phyloP scores from a whole-genome alignment of 805 yeast genomes.

The Hanseniaspora pseudoguilliermondii region DNA sequence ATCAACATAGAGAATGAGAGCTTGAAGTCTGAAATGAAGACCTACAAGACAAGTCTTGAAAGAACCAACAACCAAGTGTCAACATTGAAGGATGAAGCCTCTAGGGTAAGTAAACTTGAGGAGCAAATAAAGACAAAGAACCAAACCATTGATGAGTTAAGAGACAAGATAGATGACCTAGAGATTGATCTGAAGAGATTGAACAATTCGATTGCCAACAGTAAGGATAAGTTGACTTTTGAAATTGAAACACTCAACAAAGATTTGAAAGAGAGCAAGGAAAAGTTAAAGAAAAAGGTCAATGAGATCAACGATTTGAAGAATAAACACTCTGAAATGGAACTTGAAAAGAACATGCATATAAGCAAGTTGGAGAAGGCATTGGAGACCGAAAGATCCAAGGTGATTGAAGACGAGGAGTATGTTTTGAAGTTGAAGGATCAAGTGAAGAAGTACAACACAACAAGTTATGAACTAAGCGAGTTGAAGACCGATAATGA shows the following conservation, averaged over 20 bases:
- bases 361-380: not conserved
- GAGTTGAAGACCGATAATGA: not conserved
- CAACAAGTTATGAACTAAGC: conserved; percentile 13
- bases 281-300: conserved; percentile 14
- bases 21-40: not conserved
- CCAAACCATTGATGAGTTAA: not conserved
- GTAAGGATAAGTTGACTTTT: conserved; percentile 14
- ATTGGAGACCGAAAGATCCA: conserved; percentile 5
- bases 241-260: conserved; percentile 13
- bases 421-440: conserved; percentile 11
- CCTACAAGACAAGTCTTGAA: not conserved
- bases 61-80: conserved; percentile 4
- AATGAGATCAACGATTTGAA: conserved; percentile 16
- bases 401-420: conserved; percentile 14
- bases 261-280: conserved; percentile 15
- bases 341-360: conserved; percentile 14
- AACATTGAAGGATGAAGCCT: conserved; percentile 11
- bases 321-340: conserved; percentile 17
- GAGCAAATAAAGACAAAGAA: conserved; percentile 1
- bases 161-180: conserved; percentile 2
- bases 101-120: conserved; percentile 13
- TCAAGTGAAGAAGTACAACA: conserved; percentile 11
- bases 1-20: not conserved
- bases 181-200: not conserved
- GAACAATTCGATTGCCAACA: conserved; percentile 7